Evolutionary conservation across 148 eudicot genomes (phyloP), one percentile per base, ranked within the genome.

Genomic region (Selenicereus undatus): DNA sequence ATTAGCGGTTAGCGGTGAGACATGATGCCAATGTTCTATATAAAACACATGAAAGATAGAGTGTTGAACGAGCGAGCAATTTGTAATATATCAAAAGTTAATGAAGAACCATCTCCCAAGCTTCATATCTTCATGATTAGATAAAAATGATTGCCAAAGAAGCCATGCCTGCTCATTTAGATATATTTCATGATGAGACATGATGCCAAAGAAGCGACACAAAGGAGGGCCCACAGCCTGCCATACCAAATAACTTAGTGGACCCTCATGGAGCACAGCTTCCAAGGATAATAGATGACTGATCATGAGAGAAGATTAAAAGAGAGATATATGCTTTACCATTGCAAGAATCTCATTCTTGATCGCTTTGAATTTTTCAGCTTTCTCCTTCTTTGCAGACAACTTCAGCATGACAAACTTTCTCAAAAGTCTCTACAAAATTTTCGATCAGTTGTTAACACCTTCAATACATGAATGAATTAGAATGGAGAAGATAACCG

Each of bases 261-360:
- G 50, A 39, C 26, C 21, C 26, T 18, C 24, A 73, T 43, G 29
- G 22, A 18, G 8, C 22, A 56, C 17, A 20, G 62, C 62, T 56
- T 56, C 22, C 22, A 56, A 56, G 5, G 0, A 3, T 56, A 56
- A n/a, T 20, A 18, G 21, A 62, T n/a, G 12, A 22, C 27, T 10
- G 24, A 62, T 17, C 1, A 30, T 3, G n/a, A 8, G 50, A 77
- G 71, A 36, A 60, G 79, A 39, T 75, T 32, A 35, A 32, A 75
- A 20, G 64, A 27, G 64, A 65, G 18, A 12, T 13, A 9, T 32
- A n/a, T 73, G 68, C 18, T 58, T 80, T 72, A 80, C 71, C 82
- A 80, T 54, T 36, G 76, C 11, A 73, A 72, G 64, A 58, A 80
- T 24, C 52, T 80, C 82, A 56, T 56, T n/a, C 71, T 80, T 80